Percentiles rank a stretch among this genome's conserved stretches.
Conservation (phyloP, 1,139 yeast genomes). For the Hansenula sp. region DNA sequence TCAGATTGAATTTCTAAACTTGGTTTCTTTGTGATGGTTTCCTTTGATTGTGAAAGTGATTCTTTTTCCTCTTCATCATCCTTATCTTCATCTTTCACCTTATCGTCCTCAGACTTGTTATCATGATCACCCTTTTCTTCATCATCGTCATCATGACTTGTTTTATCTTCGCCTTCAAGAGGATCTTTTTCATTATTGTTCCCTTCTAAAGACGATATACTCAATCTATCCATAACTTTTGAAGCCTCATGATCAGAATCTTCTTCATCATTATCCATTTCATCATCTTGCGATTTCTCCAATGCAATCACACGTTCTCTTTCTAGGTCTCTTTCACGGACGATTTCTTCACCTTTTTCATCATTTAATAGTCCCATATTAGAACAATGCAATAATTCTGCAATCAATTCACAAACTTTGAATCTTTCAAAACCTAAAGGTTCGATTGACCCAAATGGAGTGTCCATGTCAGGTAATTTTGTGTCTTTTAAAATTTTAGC, state of each 20-base stretch:
- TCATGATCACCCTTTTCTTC: conserved; percentile 28
- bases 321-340: conserved; percentile 68
- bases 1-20: conserved; percentile 19
- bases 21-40: conserved; percentile 2
- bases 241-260: conserved; percentile 22
- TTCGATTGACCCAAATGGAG: conserved; percentile 73
- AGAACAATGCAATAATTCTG: conserved; percentile 92
- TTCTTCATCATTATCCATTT: conserved; percentile 11
- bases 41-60: neutral
- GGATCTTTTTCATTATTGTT: conserved; percentile 17
- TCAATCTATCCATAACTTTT: conserved; percentile 20
- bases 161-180: conserved; percentile 15
- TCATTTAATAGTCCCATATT: conserved; percentile 94
- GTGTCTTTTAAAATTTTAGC: conserved; percentile 45
- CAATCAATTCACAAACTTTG: conserved; percentile 90
- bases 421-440: conserved; percentile 96
- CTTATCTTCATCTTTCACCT: conserved; percentile 13
- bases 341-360: conserved; percentile 75
- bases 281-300: conserved; percentile 27
- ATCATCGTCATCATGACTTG: conserved; percentile 23
- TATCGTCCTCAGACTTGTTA: too few relatives aligned
- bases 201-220: conserved; percentile 11
- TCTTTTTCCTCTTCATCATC: conserved; percentile 13
- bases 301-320: conserved; percentile 44
- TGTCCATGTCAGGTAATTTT: conserved; percentile 42